These are phyloP conservation scores for Theobroma grandiflorum DNA, from an alignment of 441 rosid species.

Conservation along the genomic window DNA sequence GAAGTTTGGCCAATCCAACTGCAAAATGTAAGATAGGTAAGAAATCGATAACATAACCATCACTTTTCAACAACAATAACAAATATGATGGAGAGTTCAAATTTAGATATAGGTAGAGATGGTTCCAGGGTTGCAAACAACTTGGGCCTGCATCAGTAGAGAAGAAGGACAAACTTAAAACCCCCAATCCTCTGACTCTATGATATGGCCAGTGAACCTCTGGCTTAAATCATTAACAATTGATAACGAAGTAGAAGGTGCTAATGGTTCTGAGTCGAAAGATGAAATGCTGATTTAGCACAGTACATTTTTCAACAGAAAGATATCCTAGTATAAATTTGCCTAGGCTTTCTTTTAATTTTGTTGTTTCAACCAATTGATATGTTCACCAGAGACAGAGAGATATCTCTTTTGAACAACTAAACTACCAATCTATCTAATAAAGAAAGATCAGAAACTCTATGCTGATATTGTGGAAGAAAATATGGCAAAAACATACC, in stretches of 20 bases:
- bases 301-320: too few relatives aligned
- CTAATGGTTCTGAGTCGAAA: too few relatives aligned
- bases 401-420: too few relatives aligned
- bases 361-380: too few relatives aligned
- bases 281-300: too few relatives aligned
- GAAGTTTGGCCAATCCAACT: conserved; percentile 84
- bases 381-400: too few relatives aligned
- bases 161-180: neutral
- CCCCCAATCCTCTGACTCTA: neutral
- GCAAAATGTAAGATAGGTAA: conserved; percentile 20
- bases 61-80: neutral
- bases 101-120: neutral
- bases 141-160: neutral
- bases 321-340: too few relatives aligned
- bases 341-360: too few relatives aligned
- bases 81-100: neutral
- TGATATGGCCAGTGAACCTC: neutral
- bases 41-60: conserved; percentile 6
- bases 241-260: neutral
- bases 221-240: neutral
- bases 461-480: too few relatives aligned
- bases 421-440: too few relatives aligned
- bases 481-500: too few relatives aligned
- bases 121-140: neutral
- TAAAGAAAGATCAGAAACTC: too few relatives aligned